These are phyloP conservation scores for Marchantia paleacea DNA, from an alignment of 225 moss, liverwort and hornwort species.

Conservation along the genomic window DNA sequence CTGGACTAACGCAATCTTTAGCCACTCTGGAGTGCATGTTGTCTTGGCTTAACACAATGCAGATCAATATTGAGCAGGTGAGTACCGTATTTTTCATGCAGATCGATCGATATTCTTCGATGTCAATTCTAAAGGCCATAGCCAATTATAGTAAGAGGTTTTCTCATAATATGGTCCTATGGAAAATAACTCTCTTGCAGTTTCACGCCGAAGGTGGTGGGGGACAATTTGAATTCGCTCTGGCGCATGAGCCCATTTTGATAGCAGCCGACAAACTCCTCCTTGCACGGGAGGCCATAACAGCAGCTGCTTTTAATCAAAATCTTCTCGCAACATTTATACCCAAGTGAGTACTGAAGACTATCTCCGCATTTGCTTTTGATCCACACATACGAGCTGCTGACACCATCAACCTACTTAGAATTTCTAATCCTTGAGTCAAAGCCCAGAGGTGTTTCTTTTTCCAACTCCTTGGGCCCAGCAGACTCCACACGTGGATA, in stretches of 20 bases:
- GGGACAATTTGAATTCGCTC: slow-evolving; percentile 69
- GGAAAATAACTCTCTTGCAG: slow-evolving; percentile 33
- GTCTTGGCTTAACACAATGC: slow-evolving; percentile 50
- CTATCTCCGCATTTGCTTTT: neutral
- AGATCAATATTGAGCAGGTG: slow-evolving; percentile 72
- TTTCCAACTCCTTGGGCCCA: too few species aligned
- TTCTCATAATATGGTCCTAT: too few species aligned
- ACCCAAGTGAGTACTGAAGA: slow-evolving; percentile 47
- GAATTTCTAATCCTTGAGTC: too few species aligned
- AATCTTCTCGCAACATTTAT: slow-evolving; percentile 58
- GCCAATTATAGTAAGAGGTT: too few species aligned
- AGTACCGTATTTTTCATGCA: neutral
- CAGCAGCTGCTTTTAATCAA: slow-evolving; percentile 51
- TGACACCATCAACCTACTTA: too few species aligned
- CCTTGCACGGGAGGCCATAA: slow-evolving; percentile 70
- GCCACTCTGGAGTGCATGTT: slow-evolving; percentile 53
- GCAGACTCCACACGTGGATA: too few species aligned
- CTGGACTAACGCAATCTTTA: slow-evolving; percentile 56
- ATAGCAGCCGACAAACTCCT: slow-evolving; percentile 69
- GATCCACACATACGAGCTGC: neutral
- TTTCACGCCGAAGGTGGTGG: slow-evolving; percentile 75
- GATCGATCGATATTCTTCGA: too few species aligned
- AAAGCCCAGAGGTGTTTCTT: too few species aligned
- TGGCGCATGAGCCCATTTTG: slow-evolving; percentile 52
- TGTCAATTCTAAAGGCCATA: too few species aligned